Evolutionary conservation across 2,329 filamentous ascomycete species (phyloP).

Genomic region (Paecilomyces variotii): DNA sequence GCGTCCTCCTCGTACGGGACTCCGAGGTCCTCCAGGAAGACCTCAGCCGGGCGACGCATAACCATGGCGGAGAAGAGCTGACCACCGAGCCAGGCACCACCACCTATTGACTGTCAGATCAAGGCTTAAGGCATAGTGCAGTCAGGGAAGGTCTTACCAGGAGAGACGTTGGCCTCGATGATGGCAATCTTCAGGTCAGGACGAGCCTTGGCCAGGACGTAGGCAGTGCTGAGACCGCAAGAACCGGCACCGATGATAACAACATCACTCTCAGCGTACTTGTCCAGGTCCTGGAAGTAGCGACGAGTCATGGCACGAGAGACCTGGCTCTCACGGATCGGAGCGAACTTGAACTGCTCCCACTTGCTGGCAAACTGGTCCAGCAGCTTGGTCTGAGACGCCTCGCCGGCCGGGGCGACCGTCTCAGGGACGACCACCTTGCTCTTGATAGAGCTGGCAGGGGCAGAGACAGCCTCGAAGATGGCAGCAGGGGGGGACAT

Average conservation of each 20-base stretch:
- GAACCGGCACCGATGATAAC: slow-evolving; percentile 89
- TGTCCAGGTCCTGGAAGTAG: slow-evolving; percentile 86
- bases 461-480: slow-evolving; percentile 41
- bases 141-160: slow-evolving; percentile 34
- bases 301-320: slow-evolving; percentile 88
- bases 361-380: slow-evolving; percentile 66
- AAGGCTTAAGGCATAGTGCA: neutral
- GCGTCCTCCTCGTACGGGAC: slow-evolving; percentile 85
- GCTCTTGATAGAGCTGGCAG: slow-evolving; percentile 29
- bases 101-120: slow-evolving; percentile 41
- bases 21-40: slow-evolving; percentile 71
- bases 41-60: slow-evolving; percentile 85
- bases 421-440: slow-evolving; percentile 41
- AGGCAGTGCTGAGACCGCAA: slow-evolving; percentile 77
- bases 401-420: slow-evolving; percentile 28
- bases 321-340: slow-evolving; percentile 86
- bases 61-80: slow-evolving; percentile 95
- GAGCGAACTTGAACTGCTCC: slow-evolving; percentile 72
- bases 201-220: slow-evolving; percentile 72
- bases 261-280: slow-evolving; percentile 84
- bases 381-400: slow-evolving; percentile 47
- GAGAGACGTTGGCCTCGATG: slow-evolving; percentile 78
- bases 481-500: slow-evolving; percentile 76
- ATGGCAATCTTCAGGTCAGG: slow-evolving; percentile 89
- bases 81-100: slow-evolving; percentile 86